Evolutionary conservation across 345 rosid species (phyloP).

Genomic region (Viola odorata): DNA sequence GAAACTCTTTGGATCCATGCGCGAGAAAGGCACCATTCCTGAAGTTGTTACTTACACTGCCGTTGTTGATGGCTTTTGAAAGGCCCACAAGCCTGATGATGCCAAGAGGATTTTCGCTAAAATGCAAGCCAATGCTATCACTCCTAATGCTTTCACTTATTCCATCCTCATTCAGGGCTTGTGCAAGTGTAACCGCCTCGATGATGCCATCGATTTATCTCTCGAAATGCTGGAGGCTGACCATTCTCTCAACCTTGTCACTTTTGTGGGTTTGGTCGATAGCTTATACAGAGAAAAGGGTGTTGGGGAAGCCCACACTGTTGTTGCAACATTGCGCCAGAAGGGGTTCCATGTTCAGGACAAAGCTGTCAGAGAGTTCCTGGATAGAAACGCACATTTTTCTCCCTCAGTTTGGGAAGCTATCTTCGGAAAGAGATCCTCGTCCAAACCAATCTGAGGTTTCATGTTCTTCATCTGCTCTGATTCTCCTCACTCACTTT

Average conservation of each 20-base stretch:
- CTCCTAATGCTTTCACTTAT: constrained; percentile 70
- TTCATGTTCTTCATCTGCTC: no score
- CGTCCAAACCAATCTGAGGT: constrained; percentile 30
- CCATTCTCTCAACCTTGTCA: constrained; percentile 69
- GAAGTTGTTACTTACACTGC: constrained; percentile 91
- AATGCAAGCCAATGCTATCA: constrained; percentile 60
- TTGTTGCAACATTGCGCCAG: constrained; percentile 36
- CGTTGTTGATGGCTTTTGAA: constrained; percentile 84
- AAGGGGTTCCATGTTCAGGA: constrained; percentile 66
- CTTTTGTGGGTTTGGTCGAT: constrained; percentile 85
- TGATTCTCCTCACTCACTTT: no score
- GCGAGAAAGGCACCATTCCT: constrained; percentile 81
- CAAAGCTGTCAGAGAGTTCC: constrained; percentile 65
- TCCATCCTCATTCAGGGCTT: constrained; percentile 62
- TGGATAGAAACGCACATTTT: constrained; percentile 67
- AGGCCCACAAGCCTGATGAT: constrained; percentile 67
- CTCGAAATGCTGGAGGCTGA: constrained; percentile 81
- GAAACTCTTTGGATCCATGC: constrained; percentile 78
- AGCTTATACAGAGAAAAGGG: constrained; percentile 59
- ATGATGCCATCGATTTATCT: constrained; percentile 56
- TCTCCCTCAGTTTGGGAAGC: constrained; percentile 64
- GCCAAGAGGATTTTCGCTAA: constrained; percentile 83
- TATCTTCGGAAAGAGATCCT: constrained; percentile 54
- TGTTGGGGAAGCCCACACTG: constrained; percentile 47
- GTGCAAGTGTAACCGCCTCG: constrained; percentile 41